These are phyloP conservation scores for Boletus vinaceobasis DNA, from an alignment of 768 basidiomycete genomes.

Conservation along the genomic window DNA sequence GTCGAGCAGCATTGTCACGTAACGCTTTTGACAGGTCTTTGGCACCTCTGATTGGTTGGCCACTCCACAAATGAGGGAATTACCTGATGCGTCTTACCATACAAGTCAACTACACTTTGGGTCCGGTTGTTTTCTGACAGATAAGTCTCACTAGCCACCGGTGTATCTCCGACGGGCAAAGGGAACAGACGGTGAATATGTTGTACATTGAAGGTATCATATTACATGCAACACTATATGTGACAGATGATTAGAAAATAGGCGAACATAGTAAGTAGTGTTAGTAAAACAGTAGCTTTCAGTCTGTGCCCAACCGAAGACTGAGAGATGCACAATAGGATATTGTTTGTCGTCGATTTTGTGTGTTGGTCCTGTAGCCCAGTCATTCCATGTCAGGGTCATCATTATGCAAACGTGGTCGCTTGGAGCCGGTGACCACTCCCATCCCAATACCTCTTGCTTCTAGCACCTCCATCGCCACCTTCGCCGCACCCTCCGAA, in stretches of 20 bases:
- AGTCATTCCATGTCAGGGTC: slow-evolving; percentile 43
- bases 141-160: neutral
- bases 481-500: slow-evolving; percentile 66
- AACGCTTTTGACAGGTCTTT: neutral
- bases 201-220: slow-evolving; percentile 34
- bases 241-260: slow-evolving; percentile 32
- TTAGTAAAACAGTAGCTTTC: slow-evolving; percentile 31
- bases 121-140: too few species aligned
- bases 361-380: slow-evolving; percentile 11
- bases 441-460: slow-evolving; percentile 68
- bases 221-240: slow-evolving; percentile 38
- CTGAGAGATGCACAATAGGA: slow-evolving; percentile 28
- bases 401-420: slow-evolving; percentile 49
- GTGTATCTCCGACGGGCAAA: slow-evolving; percentile 12
- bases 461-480: slow-evolving; percentile 79
- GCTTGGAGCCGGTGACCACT: slow-evolving; percentile 35
- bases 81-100: too few species aligned
- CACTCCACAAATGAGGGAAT: too few species aligned
- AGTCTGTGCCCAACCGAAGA: slow-evolving; percentile 26
- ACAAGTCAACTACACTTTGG: neutral
- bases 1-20: neutral
- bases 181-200: slow-evolving; percentile 10
- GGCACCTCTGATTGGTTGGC: too few species aligned
- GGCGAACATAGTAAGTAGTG: slow-evolving; percentile 29
- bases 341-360: slow-evolving; percentile 23